A percentile compares a stretch with the other conserved stretches of the same genome.
Evolutionary conservation across 345 rosid species (phyloP).

Genomic region (Corchorus olitorius): DNA sequence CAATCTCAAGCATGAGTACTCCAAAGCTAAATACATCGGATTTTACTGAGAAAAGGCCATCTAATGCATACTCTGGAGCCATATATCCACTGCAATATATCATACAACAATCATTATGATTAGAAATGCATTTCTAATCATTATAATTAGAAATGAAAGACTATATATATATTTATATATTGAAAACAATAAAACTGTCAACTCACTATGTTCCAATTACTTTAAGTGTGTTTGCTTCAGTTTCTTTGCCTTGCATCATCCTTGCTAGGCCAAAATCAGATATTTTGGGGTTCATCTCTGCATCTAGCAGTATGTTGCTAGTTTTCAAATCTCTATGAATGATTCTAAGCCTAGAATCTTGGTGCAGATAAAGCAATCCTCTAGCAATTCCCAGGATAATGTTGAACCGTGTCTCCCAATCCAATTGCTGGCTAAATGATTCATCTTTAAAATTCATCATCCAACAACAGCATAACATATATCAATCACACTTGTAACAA

Average conservation of each 20-base stretch:
- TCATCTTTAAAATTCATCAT: constrained; percentile 1
- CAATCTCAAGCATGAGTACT: background rate
- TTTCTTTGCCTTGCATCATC: constrained; percentile 23
- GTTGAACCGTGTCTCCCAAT: constrained; percentile 23
- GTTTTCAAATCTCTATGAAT: constrained; percentile 28
- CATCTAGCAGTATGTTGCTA: constrained; percentile 22
- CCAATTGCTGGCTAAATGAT: background rate
- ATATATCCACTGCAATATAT: constrained; percentile 13
- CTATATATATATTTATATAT: too few species aligned
- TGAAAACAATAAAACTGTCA: background rate
- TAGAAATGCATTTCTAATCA: too few species aligned
- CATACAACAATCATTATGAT: background rate
- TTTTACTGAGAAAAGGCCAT: constrained; percentile 10
- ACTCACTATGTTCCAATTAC: constrained; percentile 28
- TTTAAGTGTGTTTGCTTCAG: constrained; percentile 17
- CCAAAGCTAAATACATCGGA: constrained; percentile 11
- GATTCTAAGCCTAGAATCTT: constrained; percentile 27
- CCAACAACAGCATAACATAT: too few species aligned
- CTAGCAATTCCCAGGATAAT: constrained; percentile 22
- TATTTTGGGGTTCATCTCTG: constrained; percentile 26
- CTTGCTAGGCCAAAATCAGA: constrained; percentile 24
- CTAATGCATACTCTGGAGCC: constrained; percentile 9
- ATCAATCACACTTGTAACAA: too few species aligned
- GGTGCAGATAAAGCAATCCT: constrained; percentile 27
- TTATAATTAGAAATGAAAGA: too few species aligned